Conservation (phyloP, 495 filamentous ascomycete species). For the Hypoxylon crocopeplum region DNA sequence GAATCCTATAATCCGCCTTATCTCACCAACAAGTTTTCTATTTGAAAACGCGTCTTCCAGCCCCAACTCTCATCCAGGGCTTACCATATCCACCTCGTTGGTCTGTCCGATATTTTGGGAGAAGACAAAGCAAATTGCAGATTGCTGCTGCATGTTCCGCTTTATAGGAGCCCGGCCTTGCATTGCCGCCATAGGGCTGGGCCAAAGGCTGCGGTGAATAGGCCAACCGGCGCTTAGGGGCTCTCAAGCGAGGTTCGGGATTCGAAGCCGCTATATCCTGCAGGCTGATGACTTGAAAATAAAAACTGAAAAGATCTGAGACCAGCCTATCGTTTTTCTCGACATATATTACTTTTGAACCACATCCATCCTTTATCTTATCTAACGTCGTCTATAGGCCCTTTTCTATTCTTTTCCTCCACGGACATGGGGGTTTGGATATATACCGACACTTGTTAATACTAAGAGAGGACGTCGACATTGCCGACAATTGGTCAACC, state of each 20-base stretch:
- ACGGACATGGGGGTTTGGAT: no score
- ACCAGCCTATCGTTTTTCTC: constrained; percentile 34
- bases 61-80: constrained; percentile 3
- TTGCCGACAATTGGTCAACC: no score
- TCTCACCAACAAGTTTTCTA: constrained; percentile 34
- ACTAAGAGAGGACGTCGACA: no score
- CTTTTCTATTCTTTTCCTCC: no score
- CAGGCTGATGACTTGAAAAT: constrained; percentile 50
- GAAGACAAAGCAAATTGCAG: constrained; percentile 40
- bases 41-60: constrained; percentile 25
- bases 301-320: constrained; percentile 66
- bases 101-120: constrained; percentile 10
- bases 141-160: constrained; percentile 44
- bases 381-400: constrained; percentile 31
- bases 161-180: constrained; percentile 48
- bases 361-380: constrained; percentile 3
- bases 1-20: constrained; percentile 28
- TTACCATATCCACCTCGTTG: constrained; percentile 19
- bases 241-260: constrained; percentile 16
- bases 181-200: constrained; percentile 39
- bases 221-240: constrained; percentile 1
- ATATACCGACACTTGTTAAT: no score
- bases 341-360: background rate
- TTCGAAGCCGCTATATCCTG: constrained; percentile 48
- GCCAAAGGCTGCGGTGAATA: constrained; percentile 60